Conservation (phyloP, 495 filamentous ascomycete species). For the Penicillium pancosmium region DNA sequence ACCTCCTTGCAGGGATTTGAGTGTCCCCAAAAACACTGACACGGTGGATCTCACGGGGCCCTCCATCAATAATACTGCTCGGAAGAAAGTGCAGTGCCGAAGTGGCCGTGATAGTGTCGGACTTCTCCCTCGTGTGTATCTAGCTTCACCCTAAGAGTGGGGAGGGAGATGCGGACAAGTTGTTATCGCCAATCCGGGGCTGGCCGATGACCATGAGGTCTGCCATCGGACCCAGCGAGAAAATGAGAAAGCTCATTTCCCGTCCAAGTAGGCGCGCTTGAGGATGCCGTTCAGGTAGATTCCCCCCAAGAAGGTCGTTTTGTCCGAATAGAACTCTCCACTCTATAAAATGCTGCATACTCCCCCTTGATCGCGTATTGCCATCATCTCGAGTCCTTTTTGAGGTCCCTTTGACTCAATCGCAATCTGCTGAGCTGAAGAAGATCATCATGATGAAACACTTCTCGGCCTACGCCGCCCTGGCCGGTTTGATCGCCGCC, state of each 20-base stretch:
- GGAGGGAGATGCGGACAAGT: constrained; percentile 1
- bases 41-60: constrained; percentile 9
- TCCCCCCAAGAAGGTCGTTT: not conserved
- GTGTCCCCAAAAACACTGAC: not conserved
- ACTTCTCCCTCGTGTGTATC: constrained; percentile 11
- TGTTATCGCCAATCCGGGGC: not conserved
- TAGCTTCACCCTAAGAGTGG: constrained; percentile 15
- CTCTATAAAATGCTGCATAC: constrained; percentile 7
- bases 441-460: constrained; percentile 24
- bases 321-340: not conserved
- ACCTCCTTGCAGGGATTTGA: constrained; percentile 11
- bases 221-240: not conserved
- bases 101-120: constrained; percentile 11
- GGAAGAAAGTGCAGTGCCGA: not conserved
- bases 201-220: not conserved
- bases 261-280: constrained; percentile 1
- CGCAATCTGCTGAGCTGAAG: not conserved
- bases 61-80: constrained; percentile 10
- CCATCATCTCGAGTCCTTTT: not conserved
- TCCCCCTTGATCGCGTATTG: constrained; percentile 4
- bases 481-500: constrained; percentile 19
- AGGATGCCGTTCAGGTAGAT: not conserved
- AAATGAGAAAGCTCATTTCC: not conserved
- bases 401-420: not conserved
- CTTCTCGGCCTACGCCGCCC: constrained; percentile 11